These are phyloP conservation scores for Raddia distichophylla DNA, from an alignment of 176 grass and related monocot genomes.

Conservation along the genomic window DNA sequence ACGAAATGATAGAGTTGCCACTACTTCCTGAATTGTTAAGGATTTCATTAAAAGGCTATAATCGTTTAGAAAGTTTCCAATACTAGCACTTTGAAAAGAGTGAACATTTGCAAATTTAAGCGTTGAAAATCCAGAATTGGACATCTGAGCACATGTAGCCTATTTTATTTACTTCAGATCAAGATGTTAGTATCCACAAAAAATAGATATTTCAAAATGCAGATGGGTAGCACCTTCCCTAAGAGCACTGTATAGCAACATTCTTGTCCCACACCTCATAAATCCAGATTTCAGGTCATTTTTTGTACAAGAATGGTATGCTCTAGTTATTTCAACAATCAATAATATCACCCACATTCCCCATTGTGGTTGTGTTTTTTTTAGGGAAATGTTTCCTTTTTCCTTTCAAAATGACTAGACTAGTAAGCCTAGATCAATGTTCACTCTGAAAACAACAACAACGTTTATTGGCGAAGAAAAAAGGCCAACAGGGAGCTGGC, in stretches of 20 bases:
- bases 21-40: conserved; percentile 67
- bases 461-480: conserved; percentile 25
- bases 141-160: background rate
- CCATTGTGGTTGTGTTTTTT: background rate
- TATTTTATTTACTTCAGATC: conserved; percentile 11
- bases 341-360: background rate
- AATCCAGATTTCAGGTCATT: background rate
- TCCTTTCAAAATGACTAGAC: background rate
- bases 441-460: conserved; percentile 2
- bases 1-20: conserved; percentile 80
- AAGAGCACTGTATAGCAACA: conserved; percentile 14
- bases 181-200: conserved; percentile 2
- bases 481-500: no score
- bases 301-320: background rate
- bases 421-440: conserved; percentile 4
- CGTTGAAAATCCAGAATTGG: background rate
- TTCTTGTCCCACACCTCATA: conserved; percentile 6
- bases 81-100: conserved; percentile 30
- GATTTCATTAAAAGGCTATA: conserved; percentile 39
- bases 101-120: conserved; percentile 8
- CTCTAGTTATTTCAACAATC: background rate
- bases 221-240: background rate
- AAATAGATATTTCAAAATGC: conserved; percentile 18
- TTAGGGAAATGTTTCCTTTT: background rate
- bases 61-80: conserved; percentile 29